A percentile compares a stretch with the other conserved stretches of the same genome.
Evolutionary conservation across 2,329 filamentous ascomycete genomes (phyloP).

Genomic region (Aphanocladium album): DNA sequence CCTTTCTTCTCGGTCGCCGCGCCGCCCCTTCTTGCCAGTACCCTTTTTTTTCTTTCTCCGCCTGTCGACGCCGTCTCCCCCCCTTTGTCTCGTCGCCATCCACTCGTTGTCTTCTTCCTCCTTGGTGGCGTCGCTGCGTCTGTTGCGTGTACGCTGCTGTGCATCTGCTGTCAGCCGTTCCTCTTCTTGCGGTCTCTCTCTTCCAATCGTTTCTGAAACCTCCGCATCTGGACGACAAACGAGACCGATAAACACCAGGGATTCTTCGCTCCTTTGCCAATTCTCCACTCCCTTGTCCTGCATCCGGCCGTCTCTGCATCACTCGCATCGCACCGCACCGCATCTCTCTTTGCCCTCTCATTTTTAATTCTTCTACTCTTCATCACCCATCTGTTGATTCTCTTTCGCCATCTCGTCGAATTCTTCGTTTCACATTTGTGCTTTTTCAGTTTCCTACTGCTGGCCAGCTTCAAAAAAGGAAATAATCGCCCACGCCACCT

Average conservation of each 20-base stretch:
- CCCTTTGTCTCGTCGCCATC: slow-evolving; percentile 9
- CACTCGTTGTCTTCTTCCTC: slow-evolving; percentile 11
- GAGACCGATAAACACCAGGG: neutral
- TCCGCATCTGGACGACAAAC: neutral
- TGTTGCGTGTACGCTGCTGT: too few species aligned
- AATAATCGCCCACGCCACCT: slow-evolving; percentile 1
- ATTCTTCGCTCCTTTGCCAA: neutral
- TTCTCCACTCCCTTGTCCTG: slow-evolving; percentile 1
- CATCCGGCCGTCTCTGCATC: neutral
- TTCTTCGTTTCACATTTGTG: neutral
- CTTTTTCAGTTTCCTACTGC: neutral
- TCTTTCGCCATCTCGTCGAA: neutral
- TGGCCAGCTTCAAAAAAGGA: neutral
- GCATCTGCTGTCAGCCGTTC: neutral
- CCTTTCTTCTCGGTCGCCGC: too few species aligned
- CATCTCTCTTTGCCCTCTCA: neutral
- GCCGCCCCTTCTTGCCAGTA: too few species aligned
- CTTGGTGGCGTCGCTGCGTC: neutral
- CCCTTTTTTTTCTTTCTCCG: too few species aligned
- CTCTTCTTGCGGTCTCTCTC: neutral
- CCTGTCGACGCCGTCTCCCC: slow-evolving; percentile 9
- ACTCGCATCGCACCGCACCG: neutral
- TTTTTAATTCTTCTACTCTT: neutral
- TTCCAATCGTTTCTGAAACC: slow-evolving; percentile 4
- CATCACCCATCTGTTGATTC: neutral